A percentile compares a stretch with the other conserved stretches of the same genome.
Evolutionary conservation across 208 protist genomes (phyloP).

Genomic region (Angomonas desouzai): DNA sequence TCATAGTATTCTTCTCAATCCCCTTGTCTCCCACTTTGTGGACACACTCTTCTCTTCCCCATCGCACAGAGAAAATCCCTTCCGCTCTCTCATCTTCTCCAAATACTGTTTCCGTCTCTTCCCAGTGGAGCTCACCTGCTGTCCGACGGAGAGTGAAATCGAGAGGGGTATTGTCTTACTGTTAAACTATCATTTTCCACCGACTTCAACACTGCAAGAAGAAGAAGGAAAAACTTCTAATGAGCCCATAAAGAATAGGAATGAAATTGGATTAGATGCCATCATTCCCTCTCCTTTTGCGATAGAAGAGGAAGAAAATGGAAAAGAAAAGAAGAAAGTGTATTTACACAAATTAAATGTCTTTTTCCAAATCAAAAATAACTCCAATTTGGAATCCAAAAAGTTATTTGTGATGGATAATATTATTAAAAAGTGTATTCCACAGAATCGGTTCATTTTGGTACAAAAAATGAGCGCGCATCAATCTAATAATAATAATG

Average conservation of each 20-base stretch:
- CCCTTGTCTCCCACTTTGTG: conserved; percentile 60
- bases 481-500: background rate
- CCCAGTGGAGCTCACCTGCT: conserved; percentile 80
- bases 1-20: conserved; percentile 72
- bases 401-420: conserved; percentile 18
- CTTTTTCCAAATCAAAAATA: conserved; percentile 8
- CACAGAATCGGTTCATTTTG: conserved; percentile 76
- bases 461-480: conserved; percentile 19
- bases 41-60: conserved; percentile 53
- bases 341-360: background rate
- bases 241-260: background rate
- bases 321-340: conserved; percentile 9
- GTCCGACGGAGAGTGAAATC: conserved; percentile 75
- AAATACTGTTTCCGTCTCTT: conserved; percentile 64
- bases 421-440: conserved; percentile 46
- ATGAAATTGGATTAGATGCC: background rate
- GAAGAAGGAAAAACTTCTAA: no score
- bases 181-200: conserved; percentile 44
- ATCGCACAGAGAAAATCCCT: background rate
- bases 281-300: background rate
- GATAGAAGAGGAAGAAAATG: conserved; percentile 40
- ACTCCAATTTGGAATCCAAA: conserved; percentile 5
- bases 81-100: background rate
- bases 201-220: no score
- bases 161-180: conserved; percentile 44